A percentile compares a stretch with the other conserved stretches of the same genome.
These are phyloP conservation scores for Leccinum sublutescens DNA, from an alignment of 768 basidiomycete species.

Conservation along the genomic window DNA sequence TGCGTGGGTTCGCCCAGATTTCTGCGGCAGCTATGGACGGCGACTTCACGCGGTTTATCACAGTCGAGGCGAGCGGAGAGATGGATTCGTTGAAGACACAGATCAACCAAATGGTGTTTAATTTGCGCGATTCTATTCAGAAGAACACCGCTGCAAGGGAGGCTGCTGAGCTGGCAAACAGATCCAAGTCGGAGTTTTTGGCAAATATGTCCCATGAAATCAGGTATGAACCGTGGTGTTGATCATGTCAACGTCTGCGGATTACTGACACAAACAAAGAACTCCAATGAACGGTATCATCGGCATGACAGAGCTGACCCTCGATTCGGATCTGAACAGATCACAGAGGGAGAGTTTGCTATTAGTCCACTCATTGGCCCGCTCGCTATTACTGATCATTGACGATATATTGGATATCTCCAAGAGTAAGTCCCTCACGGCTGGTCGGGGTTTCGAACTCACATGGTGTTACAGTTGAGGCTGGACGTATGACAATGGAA, in stretches of 20 bases:
- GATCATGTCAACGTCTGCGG: background rate
- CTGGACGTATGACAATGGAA: constrained; percentile 99
- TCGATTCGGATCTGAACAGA: constrained; percentile 93
- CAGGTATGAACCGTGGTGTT: constrained; percentile 51
- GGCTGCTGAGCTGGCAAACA: constrained; percentile 96
- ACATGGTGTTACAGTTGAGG: constrained; percentile 68
- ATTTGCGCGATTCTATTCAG: constrained; percentile 93
- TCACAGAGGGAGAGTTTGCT: constrained; percentile 94
- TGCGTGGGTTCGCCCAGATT: constrained; percentile 98
- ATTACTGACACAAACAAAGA: constrained; percentile 40
- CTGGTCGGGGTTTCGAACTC: constrained; percentile 1
- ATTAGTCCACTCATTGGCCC: constrained; percentile 91
- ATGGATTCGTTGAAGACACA: constrained; percentile 99
- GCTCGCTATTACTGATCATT: constrained; percentile 92
- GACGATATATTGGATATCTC: constrained; percentile 99
- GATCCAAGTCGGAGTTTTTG: constrained; percentile 96
- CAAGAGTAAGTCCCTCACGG: constrained; percentile 74
- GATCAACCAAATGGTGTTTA: constrained; percentile 99
- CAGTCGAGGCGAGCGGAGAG: constrained; percentile 96
- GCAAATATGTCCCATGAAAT: constrained; percentile 99
- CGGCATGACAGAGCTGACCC: constrained; percentile 98
- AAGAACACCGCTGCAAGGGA: constrained; percentile 98
- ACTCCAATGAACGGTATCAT: constrained; percentile 99
- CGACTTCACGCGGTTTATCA: constrained; percentile 98
- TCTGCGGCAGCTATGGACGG: constrained; percentile 98